Evolutionary conservation across 1,139 yeast species (phyloP), one percentile per base, ranked within the genome.

Genomic region (Lodderomyces jiufengensis): DNA sequence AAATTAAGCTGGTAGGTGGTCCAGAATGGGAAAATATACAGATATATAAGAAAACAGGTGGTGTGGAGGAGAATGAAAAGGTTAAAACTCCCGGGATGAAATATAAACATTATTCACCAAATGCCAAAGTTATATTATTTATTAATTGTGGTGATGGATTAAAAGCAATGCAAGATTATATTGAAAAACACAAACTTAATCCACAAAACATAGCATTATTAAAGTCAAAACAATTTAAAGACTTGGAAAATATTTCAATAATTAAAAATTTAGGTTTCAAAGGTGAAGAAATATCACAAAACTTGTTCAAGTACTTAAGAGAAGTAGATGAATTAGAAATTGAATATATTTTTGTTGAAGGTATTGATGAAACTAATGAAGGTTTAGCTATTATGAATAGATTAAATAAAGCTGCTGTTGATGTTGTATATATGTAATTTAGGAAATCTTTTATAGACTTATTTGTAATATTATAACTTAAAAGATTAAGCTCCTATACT

Each of bases 41-140:
- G 2, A 63, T 84, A 4, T 94, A 86, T 1, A 80, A 77, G 47
- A 74, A 78, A 43, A 74, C 77, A 0, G 87, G 90, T 0, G 20
- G 7, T 18, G 20, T n/a, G n/a, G 80, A 75, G 2, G 68, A 70
- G 15, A 58, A 70, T 35, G 96, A 84, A 50, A 70, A 80, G 0
- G 97, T 90, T 0, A 74, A 84, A 47, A 92, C 98, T 0, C 98
- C 98, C 0, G 98, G 98, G 0, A 92, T 92, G 98, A 92, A 92
- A 54, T 92, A 92, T 56, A 80, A 86, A 48, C 98, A 92, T 57
- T 92, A 92, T 58, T 85, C 97, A 0, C 98, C 98, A 2, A 73
- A 74, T 3, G 96, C 97, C 0, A 78, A 75, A 41, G 97, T 92
- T 5, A 68, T 84, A 0, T 59, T 90, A n/a, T 79, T 87, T 45